Conservation (phyloP, 2,329 filamentous ascomycete species). For the Ophiocordyceps sinensis region DNA sequence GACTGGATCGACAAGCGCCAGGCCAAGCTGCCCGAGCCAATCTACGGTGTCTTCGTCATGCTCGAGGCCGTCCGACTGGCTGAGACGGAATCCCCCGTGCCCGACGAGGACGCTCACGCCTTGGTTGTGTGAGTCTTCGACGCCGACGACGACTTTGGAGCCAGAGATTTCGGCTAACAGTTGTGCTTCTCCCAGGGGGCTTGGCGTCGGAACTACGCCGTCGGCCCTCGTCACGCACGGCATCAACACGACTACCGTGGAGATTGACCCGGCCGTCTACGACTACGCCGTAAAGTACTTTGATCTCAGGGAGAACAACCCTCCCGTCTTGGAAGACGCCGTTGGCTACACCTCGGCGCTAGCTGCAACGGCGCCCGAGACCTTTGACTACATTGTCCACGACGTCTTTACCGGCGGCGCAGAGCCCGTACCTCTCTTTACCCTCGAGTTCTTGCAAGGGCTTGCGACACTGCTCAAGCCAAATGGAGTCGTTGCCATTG, state of each 20-base stretch:
- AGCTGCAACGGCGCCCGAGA: slow-evolving; percentile 25
- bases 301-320: slow-evolving; percentile 60
- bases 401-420: slow-evolving; percentile 96
- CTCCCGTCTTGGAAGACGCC: slow-evolving; percentile 69
- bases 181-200: slow-evolving; percentile 40
- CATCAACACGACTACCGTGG: slow-evolving; percentile 84
- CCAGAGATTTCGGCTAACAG: background rate
- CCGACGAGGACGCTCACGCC: slow-evolving; percentile 58
- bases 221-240: slow-evolving; percentile 76
- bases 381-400: slow-evolving; percentile 88
- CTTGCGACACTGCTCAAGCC: slow-evolving; percentile 58
- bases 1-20: slow-evolving; percentile 59
- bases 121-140: slow-evolving; percentile 59
- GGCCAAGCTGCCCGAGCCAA: slow-evolving; percentile 57
- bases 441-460: slow-evolving; percentile 62
- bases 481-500: slow-evolving; percentile 76
- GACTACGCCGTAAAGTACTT: slow-evolving; percentile 77
- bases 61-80: slow-evolving; percentile 82
- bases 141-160: background rate
- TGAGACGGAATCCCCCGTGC: slow-evolving; percentile 36
- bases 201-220: slow-evolving; percentile 85
- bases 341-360: slow-evolving; percentile 47
- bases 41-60: slow-evolving; percentile 94
- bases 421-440: slow-evolving; percentile 81
- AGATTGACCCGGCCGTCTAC: slow-evolving; percentile 84